Evolutionary conservation across 345 rosid genomes (phyloP), one percentile per base, ranked within the genome.

Genomic region (Eucalyptus marginata): DNA sequence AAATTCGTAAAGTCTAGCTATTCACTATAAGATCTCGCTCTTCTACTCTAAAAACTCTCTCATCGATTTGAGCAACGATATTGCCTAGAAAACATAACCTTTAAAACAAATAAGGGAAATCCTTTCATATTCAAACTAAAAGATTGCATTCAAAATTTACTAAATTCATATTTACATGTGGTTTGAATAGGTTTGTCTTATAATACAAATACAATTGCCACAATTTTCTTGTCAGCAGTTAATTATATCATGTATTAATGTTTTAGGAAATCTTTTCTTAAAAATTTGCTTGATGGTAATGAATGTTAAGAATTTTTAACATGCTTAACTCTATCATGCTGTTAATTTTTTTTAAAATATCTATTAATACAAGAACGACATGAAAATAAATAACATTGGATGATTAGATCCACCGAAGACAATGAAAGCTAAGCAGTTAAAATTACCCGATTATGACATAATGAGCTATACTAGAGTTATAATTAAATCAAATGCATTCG

Each of bases 11-110:
- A 18, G 47, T 17, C 33, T 29, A 59, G 7, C 31, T 1, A 62
- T 62, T 62, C 68, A 12, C 16, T 12, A 62, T 3, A 62, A 62
- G 4, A 29, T 62, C n/a, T 59, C 0, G 2, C 31, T 27, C 8
- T 27, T 62, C 22, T 2, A 52, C 58, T 7, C 25, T 52, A 52
- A 0, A 52, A 18, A 52, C 10, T 3, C 4, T 52, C 4, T 52
- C 0, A 0, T 25, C 1, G 0, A 3, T 0, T 59, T 27, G 31
- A 59, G 31, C 8, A 3, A 59, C 15, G 0, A n/a, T n/a, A 36
- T 76, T 76, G 13, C 13, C 4, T 0, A 5, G 47, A 10, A 76
- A 76, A 76, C 6, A 68, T 33, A 3, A 33, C 44, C 25, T 4
- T 36, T 33, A 68, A 33, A 68, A 68, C 43, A 36, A 36, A 76